Conservation (phyloP, 345 rosid genomes). For the Citrus sinensis region DVS_A1.0 CM039165.1:21617001-21617500, state of each 20-base stretch:
- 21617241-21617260: slow-evolving; percentile 90
- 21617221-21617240: slow-evolving; percentile 76
- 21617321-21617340: slow-evolving; percentile 89
- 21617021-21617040: slow-evolving; percentile 85
- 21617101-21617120: slow-evolving; percentile 41
- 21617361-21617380: slow-evolving; percentile 89
- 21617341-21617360: slow-evolving; percentile 94
- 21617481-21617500: slow-evolving; percentile 52
- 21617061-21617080: slow-evolving; percentile 93
- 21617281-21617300: slow-evolving; percentile 90
- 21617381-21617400: slow-evolving; percentile 91
- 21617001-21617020: slow-evolving; percentile 24
- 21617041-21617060: slow-evolving; percentile 96
- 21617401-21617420: slow-evolving; percentile 39
- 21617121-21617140: background rate
- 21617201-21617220: slow-evolving; percentile 76
- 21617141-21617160: background rate
- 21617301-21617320: slow-evolving; percentile 85
- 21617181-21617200: slow-evolving; percentile 93
- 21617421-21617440: background rate
- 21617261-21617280: slow-evolving; percentile 92
- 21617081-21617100: slow-evolving; percentile 93
- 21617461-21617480: background rate
- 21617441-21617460: background rate
- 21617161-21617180: background rate